Base-by-base conservation (phyloP, 768 basidiomycete genomes). In the Pilatotrama ljubarskyi region DNA sequence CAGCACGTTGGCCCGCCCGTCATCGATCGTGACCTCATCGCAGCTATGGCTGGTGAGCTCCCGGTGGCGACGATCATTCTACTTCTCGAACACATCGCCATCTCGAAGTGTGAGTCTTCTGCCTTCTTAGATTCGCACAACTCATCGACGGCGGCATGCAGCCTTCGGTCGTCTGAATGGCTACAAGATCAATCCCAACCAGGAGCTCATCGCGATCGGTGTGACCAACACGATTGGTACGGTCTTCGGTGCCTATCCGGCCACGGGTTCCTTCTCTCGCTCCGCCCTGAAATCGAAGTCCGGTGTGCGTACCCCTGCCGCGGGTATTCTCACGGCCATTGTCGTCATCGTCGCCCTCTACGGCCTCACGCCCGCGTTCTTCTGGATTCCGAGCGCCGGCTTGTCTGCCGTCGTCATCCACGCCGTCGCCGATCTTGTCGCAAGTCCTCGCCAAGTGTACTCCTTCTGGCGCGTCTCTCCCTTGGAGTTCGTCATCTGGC, bases 191-290 rank as follows among this genome's bases (percentile, higher is more conserved):
- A 84, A 92, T 61, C 92, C 95, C 2, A 93, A 93, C 75, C 95
- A 97, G 73, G 95, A 97, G 72, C 81, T 98, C 49, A 91, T 98
- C 66, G 95, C 96, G 41, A 98, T 99, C 65, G 96, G 96, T n/a
- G 93, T 98, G 18, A 91, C 94, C 17, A 96, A 96, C 73, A 91
- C 91, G 1, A 69, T 97, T 63, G 96, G 96, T 3, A 89, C 92
- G 15, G 78, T 91, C 65, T 98, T 99, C 73, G 83, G 75, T 52
- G 96, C 95, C 0, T 98, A 97, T 73, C 95, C 97, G 9, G 93
- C 96, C 0, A 99, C 97, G 13, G 97, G 97, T 1, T 98, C 95
- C 0, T 99, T 99, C 83, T 97, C 95, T 38, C 91, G 97, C n/a
- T 91, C 95, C 2, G 97, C 97, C 2, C 79, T 99, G 70, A 95